Base-by-base conservation (phyloP, 768 basidiomycete species). In the Leccinum incarnatum region DNA sequence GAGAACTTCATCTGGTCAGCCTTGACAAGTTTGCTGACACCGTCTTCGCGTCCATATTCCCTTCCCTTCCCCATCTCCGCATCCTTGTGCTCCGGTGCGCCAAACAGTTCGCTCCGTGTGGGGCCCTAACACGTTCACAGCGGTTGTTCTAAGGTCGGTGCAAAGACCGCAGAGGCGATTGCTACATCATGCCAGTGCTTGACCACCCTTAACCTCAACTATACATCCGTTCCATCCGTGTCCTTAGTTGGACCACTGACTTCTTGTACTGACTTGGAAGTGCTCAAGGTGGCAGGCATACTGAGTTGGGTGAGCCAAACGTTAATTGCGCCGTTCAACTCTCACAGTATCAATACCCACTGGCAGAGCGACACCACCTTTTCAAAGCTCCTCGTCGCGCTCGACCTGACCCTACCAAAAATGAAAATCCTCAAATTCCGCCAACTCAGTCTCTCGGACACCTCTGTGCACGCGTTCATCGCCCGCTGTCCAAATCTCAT, bases 231-330 rank as follows among this genome's bases (percentile, higher is more conserved):
- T 5, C 70, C 81, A 2, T 82, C 86, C 0, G 57, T 62, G 1
- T 79, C 82, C 15, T 66, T 89, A 8, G 73, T 76, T 1, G 72
- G 77, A 9, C 67, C 85, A 0, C 65, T 71, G 4, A 70, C 66
- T 4, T 74, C 69, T 50, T 78, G 80, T 58, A 62, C 65, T 21
- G 63, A 74, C 9, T 60, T 89, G 17, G 76, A 83, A 63, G 79
- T 83, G 1, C 67, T 89, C 45, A 89, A 89, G 65, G 69, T 86
- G 5, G 85, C 87, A 4, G 85, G 83, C 5, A 79, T 88, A 55
- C 69, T 75, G 12, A 85, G 78, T 64, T 86, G 87, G 83, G 88
- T 81, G 55, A 65, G 79, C 72, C 47, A 11, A 23, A 23, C 23
- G 23, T 23, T 23, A 23, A 23, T 54, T 14, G 4, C 19, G 25